Evolutionary conservation across 345 rosid species (phyloP), one percentile per base, ranked within the genome.

Genomic region (Aurinia saxatilis): DNA sequence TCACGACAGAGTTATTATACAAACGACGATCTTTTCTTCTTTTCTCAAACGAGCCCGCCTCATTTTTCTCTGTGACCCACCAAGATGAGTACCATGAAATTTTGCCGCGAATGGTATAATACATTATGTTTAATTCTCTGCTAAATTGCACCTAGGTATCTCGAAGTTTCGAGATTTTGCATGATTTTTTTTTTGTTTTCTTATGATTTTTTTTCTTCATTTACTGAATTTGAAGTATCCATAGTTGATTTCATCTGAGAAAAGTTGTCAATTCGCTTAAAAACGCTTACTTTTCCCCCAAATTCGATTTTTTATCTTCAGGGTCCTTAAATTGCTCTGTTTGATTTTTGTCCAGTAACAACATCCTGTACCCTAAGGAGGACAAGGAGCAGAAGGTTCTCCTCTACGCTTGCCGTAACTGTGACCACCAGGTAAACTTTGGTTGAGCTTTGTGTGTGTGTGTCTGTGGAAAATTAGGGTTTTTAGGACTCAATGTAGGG

Each of bases 371-470:
- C 41, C 87, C 84, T 2, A 80, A 82, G 44, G 89, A 86, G 60
- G 87, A 83, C 60, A 81, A 46, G 50, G 82, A 77, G 9, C 81
- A 73, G 56, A 83, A 77, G 77, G 65, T 80, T 14, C 87, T 83
- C 29, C 81, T 83, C 60, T 81, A 76, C 51, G 84, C 93, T 55
- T 86, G 90, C 76, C 89, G 85, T 58, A 83, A 81, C 63, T 86
- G 93, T 66, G 89, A 86, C 57, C 87, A 83, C 72, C 90, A 84
- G 85, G 91, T 81, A 19, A 16, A 18, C 16, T 44, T 45, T 21
- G 31, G 40, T 16, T 3, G 40, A 10, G 0, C 23, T 55, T 34
- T 45, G 35, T 27, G 46, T n/a, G 34, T 37, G 19, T 21, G 25
- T n/a, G 34, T 37, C n/a, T 21, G 25, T 21, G 8, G 7, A 17